Percentiles rank a stretch among this genome's conserved stretches.
Conservation (phyloP, 1,139 yeast species). For the Candida albicans region DNA sequence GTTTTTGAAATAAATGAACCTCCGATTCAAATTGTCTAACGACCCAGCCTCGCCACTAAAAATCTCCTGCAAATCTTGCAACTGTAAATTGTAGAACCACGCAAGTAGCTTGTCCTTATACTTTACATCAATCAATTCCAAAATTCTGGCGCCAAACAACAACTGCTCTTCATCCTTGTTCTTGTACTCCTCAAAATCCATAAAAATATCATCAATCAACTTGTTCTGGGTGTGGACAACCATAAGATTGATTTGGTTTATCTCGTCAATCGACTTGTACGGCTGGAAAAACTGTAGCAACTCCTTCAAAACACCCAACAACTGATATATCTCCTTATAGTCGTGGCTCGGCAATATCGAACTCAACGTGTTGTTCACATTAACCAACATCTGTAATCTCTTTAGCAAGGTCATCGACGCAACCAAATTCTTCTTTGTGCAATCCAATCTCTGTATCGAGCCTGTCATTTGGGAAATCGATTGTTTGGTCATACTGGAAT, state of each 20-base stretch:
- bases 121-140: constrained; percentile 65
- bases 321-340: constrained; percentile 66
- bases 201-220: constrained; percentile 70
- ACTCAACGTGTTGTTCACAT: constrained; percentile 70
- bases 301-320: constrained; percentile 77
- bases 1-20: constrained; percentile 80
- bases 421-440: constrained; percentile 78
- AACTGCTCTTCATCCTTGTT: constrained; percentile 25
- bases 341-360: constrained; percentile 43
- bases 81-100: constrained; percentile 73
- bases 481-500: constrained; percentile 50
- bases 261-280: constrained; percentile 80
- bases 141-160: constrained; percentile 65
- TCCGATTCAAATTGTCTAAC: constrained; percentile 75
- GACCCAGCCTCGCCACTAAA: constrained; percentile 95
- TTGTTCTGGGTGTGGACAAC: constrained; percentile 65
- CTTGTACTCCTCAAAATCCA: constrained; percentile 61
- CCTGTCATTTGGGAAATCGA: constrained; percentile 71
- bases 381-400: constrained; percentile 80
- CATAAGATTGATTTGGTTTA: constrained; percentile 65
- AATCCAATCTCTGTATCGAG: constrained; percentile 76
- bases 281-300: constrained; percentile 75
- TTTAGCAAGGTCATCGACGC: constrained; percentile 83
- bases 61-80: constrained; percentile 72
- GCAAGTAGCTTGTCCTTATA: constrained; percentile 62